Conservation (phyloP, 2,329 filamentous ascomycete genomes). For the Myriosclerotinia scirpicola region DNA sequence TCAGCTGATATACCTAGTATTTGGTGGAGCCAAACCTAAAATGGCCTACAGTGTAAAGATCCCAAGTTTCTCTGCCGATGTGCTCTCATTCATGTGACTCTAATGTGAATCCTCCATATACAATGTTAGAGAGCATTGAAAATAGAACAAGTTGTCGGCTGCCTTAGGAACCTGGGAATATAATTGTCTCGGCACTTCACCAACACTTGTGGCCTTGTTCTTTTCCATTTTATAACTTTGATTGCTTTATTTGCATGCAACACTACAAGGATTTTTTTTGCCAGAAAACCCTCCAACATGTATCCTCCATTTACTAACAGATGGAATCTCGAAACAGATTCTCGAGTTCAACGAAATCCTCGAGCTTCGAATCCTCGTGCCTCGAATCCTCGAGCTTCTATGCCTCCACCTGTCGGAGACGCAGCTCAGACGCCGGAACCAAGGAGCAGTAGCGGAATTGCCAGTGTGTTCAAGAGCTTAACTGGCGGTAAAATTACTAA, state of each 20-base stretch:
- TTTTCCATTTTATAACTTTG: constrained; percentile 9
- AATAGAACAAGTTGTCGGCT: constrained; percentile 3
- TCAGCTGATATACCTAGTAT: constrained; percentile 9
- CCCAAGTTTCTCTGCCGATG: constrained; percentile 10
- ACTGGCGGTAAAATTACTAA: constrained; percentile 55
- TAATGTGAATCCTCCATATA: background rate
- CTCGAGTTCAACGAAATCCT: constrained; percentile 20
- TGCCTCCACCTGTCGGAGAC: constrained; percentile 62
- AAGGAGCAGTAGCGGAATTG: constrained; percentile 56
- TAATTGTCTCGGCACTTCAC: constrained; percentile 9
- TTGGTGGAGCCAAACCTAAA: background rate
- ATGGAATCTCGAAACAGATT: constrained; percentile 14
- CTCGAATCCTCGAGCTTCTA: constrained; percentile 45
- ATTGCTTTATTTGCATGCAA: constrained; percentile 5
- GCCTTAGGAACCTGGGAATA: background rate
- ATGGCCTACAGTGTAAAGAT: constrained; percentile 1
- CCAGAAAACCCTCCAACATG: background rate
- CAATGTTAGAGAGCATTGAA: background rate
- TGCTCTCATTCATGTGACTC: background rate
- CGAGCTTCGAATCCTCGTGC: constrained; percentile 24
- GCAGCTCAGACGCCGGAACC: constrained; percentile 55
- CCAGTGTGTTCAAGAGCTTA: constrained; percentile 63
- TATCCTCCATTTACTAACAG: constrained; percentile 20
- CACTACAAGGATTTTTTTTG: background rate
- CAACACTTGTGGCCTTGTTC: background rate